Base-by-base conservation (phyloP, 164 flowering plant genomes). In the Nelumbo lutea region DNA sequence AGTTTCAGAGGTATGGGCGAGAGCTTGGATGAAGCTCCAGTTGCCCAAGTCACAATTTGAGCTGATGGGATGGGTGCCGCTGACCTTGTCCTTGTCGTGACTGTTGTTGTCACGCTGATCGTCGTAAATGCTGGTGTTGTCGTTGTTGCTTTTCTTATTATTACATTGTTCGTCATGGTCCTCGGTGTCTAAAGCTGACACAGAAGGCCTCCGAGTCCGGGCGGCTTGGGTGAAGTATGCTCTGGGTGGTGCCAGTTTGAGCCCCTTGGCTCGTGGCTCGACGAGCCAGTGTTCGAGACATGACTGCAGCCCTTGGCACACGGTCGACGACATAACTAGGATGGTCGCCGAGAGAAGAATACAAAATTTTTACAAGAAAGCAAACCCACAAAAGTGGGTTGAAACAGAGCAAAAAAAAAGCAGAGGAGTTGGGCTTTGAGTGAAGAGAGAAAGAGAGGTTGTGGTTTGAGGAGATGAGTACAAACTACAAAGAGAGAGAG, bases 301-400 rank as follows among this genome's bases (percentile, higher is more conserved):
- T n/a, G 91, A 80, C 63, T 81, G 83, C 48, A 78, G 59, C 3
- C 81, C 84, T 77, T 84, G 86, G 66, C 67, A 85, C 4, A 84
- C 81, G 51, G 77, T 71, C 1, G 89, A 80, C 15, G 88, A 83
- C 92, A 88, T 90, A 51, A 45, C n/a, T 27, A 42, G 6, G 11
- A 46, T 10, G 39, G 27, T n/a, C 15, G 9, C 48, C 1, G 13
- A 1, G 4, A 59, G 61, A n/a, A 59, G 7, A 56, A 14, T 14
- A 14, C 15, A 2, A 27, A 64, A 27, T 3, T 2, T 63, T 44
- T n/a, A 8, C 0, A 40, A 65, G 65, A 11, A 27, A 66, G 3
- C 14, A 27, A 13, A 57, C 47, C 45, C 10, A 44, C 5, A 13
- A 39, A 2, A 64, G 43, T n/a, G 55, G 9, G 56, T 3, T 4